Conservation (phyloP, 495 filamentous ascomycete genomes). For the Neurospora sp. region DNA sequence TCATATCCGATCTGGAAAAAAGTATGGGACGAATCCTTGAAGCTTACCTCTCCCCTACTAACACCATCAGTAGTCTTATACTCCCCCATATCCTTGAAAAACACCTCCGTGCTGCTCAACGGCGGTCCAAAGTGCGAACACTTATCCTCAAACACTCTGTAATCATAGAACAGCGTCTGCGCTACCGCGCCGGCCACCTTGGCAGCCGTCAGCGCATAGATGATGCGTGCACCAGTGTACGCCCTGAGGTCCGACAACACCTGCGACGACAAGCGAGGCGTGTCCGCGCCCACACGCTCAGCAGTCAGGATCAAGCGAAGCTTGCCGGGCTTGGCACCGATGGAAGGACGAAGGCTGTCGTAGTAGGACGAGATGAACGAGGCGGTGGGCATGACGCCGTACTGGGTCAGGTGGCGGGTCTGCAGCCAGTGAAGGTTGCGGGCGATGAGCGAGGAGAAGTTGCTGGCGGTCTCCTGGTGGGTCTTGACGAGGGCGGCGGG, state of each 20-base stretch:
- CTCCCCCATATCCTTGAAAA: constrained; percentile 49
- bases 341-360: constrained; percentile 41
- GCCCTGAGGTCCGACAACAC: constrained; percentile 70
- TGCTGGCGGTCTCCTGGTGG: constrained; percentile 40
- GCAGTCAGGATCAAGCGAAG: constrained; percentile 65
- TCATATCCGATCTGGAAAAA: neutral
- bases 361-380: constrained; percentile 55
- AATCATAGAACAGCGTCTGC: constrained; percentile 83
- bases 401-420: constrained; percentile 50
- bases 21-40: neutral
- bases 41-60: constrained; percentile 52
- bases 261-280: constrained; percentile 47
- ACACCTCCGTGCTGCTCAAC: constrained; percentile 67
- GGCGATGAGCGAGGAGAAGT: constrained; percentile 36
- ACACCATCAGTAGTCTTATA: constrained; percentile 51
- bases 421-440: constrained; percentile 52
- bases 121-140: constrained; percentile 75
- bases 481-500: constrained; percentile 60
- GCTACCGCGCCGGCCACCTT: constrained; percentile 73
- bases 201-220: constrained; percentile 77
- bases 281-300: constrained; percentile 43
- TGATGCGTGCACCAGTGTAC: constrained; percentile 67
- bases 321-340: constrained; percentile 59
- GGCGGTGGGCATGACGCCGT: constrained; percentile 63
- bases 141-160: constrained; percentile 48